Conservation (phyloP, 2,329 filamentous ascomycete genomes). For the Penicillium sp. region DNA sequence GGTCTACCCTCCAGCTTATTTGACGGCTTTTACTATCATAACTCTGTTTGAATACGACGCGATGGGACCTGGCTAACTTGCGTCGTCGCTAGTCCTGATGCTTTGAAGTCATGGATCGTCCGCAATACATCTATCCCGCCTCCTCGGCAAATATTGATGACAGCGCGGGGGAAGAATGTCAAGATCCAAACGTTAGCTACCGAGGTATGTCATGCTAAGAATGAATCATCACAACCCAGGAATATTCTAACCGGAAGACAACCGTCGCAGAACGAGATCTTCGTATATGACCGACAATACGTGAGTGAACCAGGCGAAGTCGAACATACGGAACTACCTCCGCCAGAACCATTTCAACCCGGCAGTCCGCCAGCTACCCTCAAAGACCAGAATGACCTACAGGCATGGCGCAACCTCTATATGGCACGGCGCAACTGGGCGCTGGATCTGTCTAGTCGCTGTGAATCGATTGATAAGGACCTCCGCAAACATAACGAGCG, state of each 20-base stretch:
- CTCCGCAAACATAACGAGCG: constrained; percentile 53
- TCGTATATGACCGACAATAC: constrained; percentile 81
- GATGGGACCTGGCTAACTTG: constrained; percentile 21
- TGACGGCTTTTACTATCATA: neutral
- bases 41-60: neutral
- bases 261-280: constrained; percentile 69
- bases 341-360: constrained; percentile 59
- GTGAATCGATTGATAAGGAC: constrained; percentile 59
- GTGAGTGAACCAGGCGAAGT: constrained; percentile 47
- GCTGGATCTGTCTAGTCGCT: constrained; percentile 64
- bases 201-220: constrained; percentile 57
- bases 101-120: constrained; percentile 76
- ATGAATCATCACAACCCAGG: neutral
- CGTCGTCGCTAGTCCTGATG: constrained; percentile 63
- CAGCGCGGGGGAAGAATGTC: constrained; percentile 75
- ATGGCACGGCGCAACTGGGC: constrained; percentile 78
- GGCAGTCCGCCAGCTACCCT: constrained; percentile 71
- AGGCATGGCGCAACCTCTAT: constrained; percentile 86
- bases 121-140: constrained; percentile 68
- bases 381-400: constrained; percentile 70
- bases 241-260: constrained; percentile 1
- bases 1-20: constrained; percentile 31
- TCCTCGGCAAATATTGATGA: constrained; percentile 82
- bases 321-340: constrained; percentile 51
- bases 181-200: constrained; percentile 74